Conservation (phyloP, 306 rosid genomes). For the Sicyos baderoa region DNA sequence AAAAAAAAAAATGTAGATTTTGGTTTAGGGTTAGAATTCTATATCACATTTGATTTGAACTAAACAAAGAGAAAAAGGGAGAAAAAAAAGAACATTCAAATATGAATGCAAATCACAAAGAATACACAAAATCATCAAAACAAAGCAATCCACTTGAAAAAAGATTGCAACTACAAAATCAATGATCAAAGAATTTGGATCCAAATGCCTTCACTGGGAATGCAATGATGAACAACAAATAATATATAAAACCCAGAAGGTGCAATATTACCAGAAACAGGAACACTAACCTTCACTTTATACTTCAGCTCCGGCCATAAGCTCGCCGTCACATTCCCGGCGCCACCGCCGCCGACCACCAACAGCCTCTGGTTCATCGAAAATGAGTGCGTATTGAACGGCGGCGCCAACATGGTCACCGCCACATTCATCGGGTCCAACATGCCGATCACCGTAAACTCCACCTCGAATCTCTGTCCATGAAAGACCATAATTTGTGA, state of each 20-base stretch:
- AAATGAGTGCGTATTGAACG: constrained; percentile 47
- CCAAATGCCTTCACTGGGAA: constrained; percentile 51
- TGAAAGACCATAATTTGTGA: background rate
- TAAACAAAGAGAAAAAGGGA: no score
- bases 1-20: no score
- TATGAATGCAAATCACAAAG: background rate
- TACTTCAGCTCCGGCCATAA: constrained; percentile 13
- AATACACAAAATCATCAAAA: background rate
- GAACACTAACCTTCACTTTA: constrained; percentile 25
- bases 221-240: constrained; percentile 35
- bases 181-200: constrained; percentile 21
- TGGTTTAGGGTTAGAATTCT: no score
- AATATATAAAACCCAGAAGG: constrained; percentile 44
- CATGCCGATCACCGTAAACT: background rate
- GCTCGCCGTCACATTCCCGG: background rate
- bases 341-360: constrained; percentile 4
- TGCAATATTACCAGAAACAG: constrained; percentile 34
- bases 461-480: constrained; percentile 11
- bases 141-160: background rate
- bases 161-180: background rate
- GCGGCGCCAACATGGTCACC: constrained; percentile 40
- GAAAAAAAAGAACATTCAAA: background rate
- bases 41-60: no score
- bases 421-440: constrained; percentile 7
- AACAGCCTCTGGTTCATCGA: constrained; percentile 44